phyloP scores from a whole-genome alignment of 2,329 filamentous ascomycete species.

The Sphaerulina vaccinii region DNA sequence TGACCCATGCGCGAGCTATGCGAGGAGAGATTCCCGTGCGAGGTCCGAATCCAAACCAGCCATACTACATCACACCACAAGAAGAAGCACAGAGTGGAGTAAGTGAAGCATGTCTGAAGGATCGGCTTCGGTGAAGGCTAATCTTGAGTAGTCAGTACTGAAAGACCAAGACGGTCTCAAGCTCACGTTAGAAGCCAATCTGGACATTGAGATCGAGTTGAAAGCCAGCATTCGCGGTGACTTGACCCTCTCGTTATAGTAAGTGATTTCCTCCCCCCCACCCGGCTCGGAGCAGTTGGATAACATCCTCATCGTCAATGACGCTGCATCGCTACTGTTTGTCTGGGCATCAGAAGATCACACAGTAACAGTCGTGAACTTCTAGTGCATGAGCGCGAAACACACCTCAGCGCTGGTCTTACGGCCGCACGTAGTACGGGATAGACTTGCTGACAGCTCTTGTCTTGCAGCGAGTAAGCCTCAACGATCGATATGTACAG shows the following conservation, averaged over 20 bases:
- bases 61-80: constrained; percentile 40
- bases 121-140: not conserved
- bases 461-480: not conserved
- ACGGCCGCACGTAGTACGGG: not conserved
- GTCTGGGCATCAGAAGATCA: constrained; percentile 10
- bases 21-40: constrained; percentile 57
- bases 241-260: constrained; percentile 75
- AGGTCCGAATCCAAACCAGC: constrained; percentile 52
- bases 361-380: constrained; percentile 17
- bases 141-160: constrained; percentile 34
- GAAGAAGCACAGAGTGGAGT: constrained; percentile 21
- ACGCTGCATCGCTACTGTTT: not conserved
- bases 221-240: constrained; percentile 86
- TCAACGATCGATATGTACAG: not conserved
- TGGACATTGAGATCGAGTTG: constrained; percentile 80
- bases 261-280: constrained; percentile 42
- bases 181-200: constrained; percentile 71
- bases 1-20: constrained; percentile 54
- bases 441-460: not conserved
- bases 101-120: constrained; percentile 7
- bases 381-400: constrained; percentile 8
- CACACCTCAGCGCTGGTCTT: not conserved
- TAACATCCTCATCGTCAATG: not conserved
- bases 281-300: not conserved
- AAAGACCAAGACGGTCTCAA: constrained; percentile 65